Percentiles rank a stretch among this genome's conserved stretches.
These are phyloP conservation scores for Jacaranda copaia DNA, from an alignment of 257 asterid genomes.

Conservation along the genomic window DNA sequence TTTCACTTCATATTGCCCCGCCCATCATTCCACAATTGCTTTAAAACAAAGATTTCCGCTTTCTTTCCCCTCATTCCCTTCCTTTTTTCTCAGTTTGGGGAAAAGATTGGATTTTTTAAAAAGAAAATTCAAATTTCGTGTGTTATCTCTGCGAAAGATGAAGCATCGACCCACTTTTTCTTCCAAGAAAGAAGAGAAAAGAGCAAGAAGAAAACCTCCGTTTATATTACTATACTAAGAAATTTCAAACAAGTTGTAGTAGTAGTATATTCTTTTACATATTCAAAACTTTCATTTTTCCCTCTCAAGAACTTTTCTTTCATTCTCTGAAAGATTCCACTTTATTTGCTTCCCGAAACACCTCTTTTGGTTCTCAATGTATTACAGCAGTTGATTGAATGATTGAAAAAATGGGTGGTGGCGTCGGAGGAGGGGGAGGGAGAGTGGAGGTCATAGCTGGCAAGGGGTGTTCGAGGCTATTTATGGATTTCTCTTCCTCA, in stretches of 20 bases:
- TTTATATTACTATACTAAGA: conserved; percentile 44
- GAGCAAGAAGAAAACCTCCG: conserved; percentile 18
- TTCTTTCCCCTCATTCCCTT: conserved; percentile 34
- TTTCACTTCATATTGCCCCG: conserved; percentile 39
- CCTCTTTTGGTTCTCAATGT: conserved; percentile 9
- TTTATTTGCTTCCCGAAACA: background rate
- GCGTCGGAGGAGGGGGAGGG: conserved; percentile 57
- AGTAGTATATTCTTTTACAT: conserved; percentile 36
- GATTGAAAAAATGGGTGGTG: conserved; percentile 51
- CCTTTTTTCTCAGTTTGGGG: conserved; percentile 33
- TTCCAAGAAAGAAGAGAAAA: conserved; percentile 6
- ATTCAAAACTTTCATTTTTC: conserved; percentile 36
- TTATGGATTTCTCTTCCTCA: conserved; percentile 75
- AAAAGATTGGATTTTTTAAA: conserved; percentile 34
- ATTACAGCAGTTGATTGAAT: conserved; percentile 23
- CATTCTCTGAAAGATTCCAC: background rate
- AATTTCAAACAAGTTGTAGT: conserved; percentile 29
- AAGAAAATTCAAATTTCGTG: conserved; percentile 34
- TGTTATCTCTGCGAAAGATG: conserved; percentile 24
- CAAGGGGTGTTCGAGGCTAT: conserved; percentile 86
- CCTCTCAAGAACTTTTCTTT: conserved; percentile 34
- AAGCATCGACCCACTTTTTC: conserved; percentile 54
- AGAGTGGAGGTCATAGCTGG: conserved; percentile 79
- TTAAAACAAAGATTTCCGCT: conserved; percentile 38
- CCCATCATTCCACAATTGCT: conserved; percentile 35